These are phyloP conservation scores for Alternaria longipes DNA, from an alignment of 2,329 filamentous ascomycete species.

Conservation along the genomic window DNA sequence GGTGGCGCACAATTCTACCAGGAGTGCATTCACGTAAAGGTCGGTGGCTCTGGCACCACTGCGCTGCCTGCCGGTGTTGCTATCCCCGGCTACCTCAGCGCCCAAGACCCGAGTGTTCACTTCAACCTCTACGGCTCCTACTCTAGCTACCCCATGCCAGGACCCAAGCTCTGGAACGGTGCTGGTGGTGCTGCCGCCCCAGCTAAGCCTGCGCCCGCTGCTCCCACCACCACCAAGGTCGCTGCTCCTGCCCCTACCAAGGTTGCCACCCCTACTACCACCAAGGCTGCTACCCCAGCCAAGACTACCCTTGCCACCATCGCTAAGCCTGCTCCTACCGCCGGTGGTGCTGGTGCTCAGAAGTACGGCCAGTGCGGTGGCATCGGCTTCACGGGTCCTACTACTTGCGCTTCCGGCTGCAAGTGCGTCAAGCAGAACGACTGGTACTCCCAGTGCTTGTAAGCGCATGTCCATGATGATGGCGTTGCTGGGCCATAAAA, in stretches of 20 bases:
- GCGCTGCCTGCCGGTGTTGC: constrained; percentile 54
- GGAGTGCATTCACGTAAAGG: constrained; percentile 55
- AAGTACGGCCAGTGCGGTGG: constrained; percentile 59
- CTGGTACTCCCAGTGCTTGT: constrained; percentile 60
- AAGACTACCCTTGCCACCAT: constrained; percentile 37
- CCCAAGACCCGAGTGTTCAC: constrained; percentile 52
- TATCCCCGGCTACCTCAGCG: constrained; percentile 56
- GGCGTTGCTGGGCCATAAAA: not conserved
- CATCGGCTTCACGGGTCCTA: constrained; percentile 53
- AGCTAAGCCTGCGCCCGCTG: constrained; percentile 23
- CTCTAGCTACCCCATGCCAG: constrained; percentile 49
- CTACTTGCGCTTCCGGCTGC: constrained; percentile 51
- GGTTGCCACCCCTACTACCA: constrained; percentile 12
- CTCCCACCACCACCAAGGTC: constrained; percentile 16
- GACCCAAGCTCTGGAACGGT: constrained; percentile 48
- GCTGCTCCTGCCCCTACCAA: constrained; percentile 11
- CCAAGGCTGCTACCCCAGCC: constrained; percentile 16
- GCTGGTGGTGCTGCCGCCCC: constrained; percentile 24
- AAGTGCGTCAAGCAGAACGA: constrained; percentile 54
- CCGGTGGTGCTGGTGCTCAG: constrained; percentile 30
- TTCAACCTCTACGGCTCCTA: constrained; percentile 54
- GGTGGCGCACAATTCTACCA: constrained; percentile 57
- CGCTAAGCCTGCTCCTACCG: constrained; percentile 27
- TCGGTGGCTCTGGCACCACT: constrained; percentile 45
- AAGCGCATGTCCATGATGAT: constrained; percentile 8